Base-by-base conservation (phyloP, 1,139 yeast genomes). In the Spathaspora sp. region DNA sequence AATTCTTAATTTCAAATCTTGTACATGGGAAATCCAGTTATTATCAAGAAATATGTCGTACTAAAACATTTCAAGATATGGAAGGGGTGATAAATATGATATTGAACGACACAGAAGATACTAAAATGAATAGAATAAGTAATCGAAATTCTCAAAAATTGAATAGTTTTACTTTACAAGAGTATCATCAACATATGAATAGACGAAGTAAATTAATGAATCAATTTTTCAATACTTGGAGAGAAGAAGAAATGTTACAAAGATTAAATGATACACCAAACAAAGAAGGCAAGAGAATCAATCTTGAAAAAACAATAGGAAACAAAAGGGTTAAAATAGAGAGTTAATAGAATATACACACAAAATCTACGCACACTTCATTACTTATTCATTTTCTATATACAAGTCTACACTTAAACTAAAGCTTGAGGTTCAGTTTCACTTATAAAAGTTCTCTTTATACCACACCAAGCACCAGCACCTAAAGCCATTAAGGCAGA, bases 401-500 rank as follows among this genome's bases (percentile, higher is more conserved):
- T 31, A 31, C 36, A 31, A 31, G 18, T 29, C 10, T 27, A 9
- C 9, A 5, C 9, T 16, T 31, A 31, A 3, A 31, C 36, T 15
- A 31, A 31, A 31, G 36, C 36, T 31, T 31, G 36, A 31, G 36
- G 36, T 13, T 31, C 36, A 31, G 36, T 31, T 15, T 31, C 18
- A 15, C 10, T 15, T 15, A 15, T 13, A 31, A 31, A 31, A 15
- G 36, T 9, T 31, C 80, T 72, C 74, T 93, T 93, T 59, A 86
- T 60, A 46, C 87, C 91, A 74, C 96, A 86, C 99, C 99, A 93
- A 40, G 81, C 81, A 51, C 89, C 97, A 43, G 98, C 96, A 50
- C 89, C 96, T 52, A 84, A 81, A 16, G 96, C 90, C 84, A 86
- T 86, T 64, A 91, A 65, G 42, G 81, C 95, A 34, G 96, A 81